Percentiles rank a stretch among this genome's conserved stretches.
Evolutionary conservation across 2,329 filamentous ascomycete species (phyloP).

Genomic region (Xylariaceae sp.): DNA sequence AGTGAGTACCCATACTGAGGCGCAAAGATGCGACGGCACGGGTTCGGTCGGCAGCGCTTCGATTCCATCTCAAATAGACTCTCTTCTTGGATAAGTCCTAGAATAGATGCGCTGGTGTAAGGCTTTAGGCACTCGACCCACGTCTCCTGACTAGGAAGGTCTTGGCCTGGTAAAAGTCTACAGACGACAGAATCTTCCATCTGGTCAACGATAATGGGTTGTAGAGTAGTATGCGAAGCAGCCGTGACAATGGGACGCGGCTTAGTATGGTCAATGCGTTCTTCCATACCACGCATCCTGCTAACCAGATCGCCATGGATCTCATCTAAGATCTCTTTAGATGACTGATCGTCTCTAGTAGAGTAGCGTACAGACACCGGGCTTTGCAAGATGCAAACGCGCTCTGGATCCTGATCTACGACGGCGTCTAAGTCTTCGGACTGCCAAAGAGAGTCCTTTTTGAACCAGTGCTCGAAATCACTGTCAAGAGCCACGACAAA

Average conservation of each 20-base stretch:
- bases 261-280: slow-evolving; percentile 75
- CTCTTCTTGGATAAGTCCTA: slow-evolving; percentile 15
- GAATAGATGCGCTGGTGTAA: slow-evolving; percentile 1
- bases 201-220: slow-evolving; percentile 12
- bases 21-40: slow-evolving; percentile 13
- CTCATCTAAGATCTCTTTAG: slow-evolving; percentile 91
- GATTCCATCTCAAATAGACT: slow-evolving; percentile 16
- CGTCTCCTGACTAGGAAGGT: slow-evolving; percentile 7
- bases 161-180: slow-evolving; percentile 7
- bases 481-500: slow-evolving; percentile 94
- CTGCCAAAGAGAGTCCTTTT: slow-evolving; percentile 99
- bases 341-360: slow-evolving; percentile 86
- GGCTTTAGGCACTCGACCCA: slow-evolving; percentile 15
- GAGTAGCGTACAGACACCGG: slow-evolving; percentile 92
- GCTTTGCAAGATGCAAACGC: slow-evolving; percentile 94
- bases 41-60: slow-evolving; percentile 18
- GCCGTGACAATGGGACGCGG: slow-evolving; percentile 77
- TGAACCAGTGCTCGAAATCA: slow-evolving; percentile 99
- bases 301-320: slow-evolving; percentile 89
- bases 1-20: slow-evolving; percentile 15
- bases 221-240: background rate
- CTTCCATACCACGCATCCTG: slow-evolving; percentile 70
- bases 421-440: slow-evolving; percentile 96
- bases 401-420: slow-evolving; percentile 91
- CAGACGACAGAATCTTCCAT: slow-evolving; percentile 3